Percentiles rank a stretch among this genome's conserved stretches.
phyloP scores from a whole-genome alignment of 169 alveolate species.

The Eimeria maxima region DNA sequence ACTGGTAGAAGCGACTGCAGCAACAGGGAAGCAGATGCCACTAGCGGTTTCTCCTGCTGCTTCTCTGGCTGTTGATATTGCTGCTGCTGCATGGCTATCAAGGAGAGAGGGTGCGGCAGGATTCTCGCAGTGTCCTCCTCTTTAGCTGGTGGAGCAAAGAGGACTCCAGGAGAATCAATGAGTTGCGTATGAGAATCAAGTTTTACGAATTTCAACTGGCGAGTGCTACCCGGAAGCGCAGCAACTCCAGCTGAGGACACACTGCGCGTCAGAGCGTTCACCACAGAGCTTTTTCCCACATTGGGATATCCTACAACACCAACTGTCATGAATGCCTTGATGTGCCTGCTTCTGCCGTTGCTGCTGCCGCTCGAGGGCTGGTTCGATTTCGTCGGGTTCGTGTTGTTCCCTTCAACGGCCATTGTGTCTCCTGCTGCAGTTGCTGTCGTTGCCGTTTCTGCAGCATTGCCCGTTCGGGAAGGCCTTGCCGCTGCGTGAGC shows the following conservation, averaged over 20 bases:
- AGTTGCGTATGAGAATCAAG: slow-evolving; percentile 94
- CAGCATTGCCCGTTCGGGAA: neutral
- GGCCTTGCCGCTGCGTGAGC: slow-evolving; percentile 69
- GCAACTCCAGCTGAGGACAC: slow-evolving; percentile 94
- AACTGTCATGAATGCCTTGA: slow-evolving; percentile 91
- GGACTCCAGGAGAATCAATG: slow-evolving; percentile 98
- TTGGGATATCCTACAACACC: slow-evolving; percentile 97
- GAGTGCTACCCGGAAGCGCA: slow-evolving; percentile 96
- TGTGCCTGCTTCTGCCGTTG: slow-evolving; percentile 72
- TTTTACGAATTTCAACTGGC: slow-evolving; percentile 93
- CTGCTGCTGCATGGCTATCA: slow-evolving; percentile 32
- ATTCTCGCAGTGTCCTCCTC: slow-evolving; percentile 82
- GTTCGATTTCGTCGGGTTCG: neutral
- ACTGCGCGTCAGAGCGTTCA: slow-evolving; percentile 94
- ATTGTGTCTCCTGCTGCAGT: slow-evolving; percentile 23
- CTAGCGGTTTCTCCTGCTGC: slow-evolving; percentile 89
- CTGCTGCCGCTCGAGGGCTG: neutral
- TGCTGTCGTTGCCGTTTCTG: slow-evolving; percentile 50
- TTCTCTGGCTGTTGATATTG: slow-evolving; percentile 83
- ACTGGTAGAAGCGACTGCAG: slow-evolving; percentile 89
- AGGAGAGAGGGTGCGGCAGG: slow-evolving; percentile 31
- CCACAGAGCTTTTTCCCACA: slow-evolving; percentile 96
- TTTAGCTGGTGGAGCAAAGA: slow-evolving; percentile 85
- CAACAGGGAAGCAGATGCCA: slow-evolving; percentile 91
- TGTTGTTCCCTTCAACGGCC: neutral